Conservation (phyloP, 2,329 filamentous ascomycete genomes). For the Colletotrichum sublineola region DNA sequence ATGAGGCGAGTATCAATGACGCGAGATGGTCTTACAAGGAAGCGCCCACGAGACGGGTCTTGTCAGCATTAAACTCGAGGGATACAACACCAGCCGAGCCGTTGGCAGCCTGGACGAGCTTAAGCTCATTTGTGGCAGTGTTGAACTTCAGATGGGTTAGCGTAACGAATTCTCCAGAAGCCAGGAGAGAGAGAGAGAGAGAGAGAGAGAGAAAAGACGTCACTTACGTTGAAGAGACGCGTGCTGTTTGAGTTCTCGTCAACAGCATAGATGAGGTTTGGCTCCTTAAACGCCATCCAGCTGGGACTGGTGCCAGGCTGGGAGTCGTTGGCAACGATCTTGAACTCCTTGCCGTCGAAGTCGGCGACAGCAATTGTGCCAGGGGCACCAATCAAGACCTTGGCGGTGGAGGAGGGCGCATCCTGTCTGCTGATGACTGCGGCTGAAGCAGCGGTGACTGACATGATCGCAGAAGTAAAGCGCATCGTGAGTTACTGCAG, state of each 20-base stretch:
- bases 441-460: slow-evolving; percentile 33
- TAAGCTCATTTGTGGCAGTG: slow-evolving; percentile 48
- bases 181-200: not conserved
- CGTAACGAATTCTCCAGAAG: not conserved
- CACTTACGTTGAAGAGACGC: slow-evolving; percentile 53
- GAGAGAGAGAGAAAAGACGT: not conserved
- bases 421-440: slow-evolving; percentile 33
- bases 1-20: no score
- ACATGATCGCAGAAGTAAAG: slow-evolving; percentile 19
- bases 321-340: slow-evolving; percentile 52
- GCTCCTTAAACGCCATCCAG: slow-evolving; percentile 60
- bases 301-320: slow-evolving; percentile 53
- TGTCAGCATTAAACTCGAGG: slow-evolving; percentile 60
- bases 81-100: slow-evolving; percentile 61
- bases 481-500: slow-evolving; percentile 27
- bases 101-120: slow-evolving; percentile 46
- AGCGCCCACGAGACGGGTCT: slow-evolving; percentile 60
- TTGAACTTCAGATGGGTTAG: slow-evolving; percentile 49
- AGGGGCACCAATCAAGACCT: slow-evolving; percentile 58
- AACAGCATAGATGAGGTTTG: slow-evolving; percentile 60
- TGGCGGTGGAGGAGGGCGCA: slow-evolving; percentile 37
- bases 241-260: slow-evolving; percentile 60
- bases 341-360: slow-evolving; percentile 58
- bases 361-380: slow-evolving; percentile 57
- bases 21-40: slow-evolving; percentile 49